phyloP scores from a whole-genome alignment of 495 filamentous ascomycete genomes.

The Elasticomyces elasticus region DNA sequence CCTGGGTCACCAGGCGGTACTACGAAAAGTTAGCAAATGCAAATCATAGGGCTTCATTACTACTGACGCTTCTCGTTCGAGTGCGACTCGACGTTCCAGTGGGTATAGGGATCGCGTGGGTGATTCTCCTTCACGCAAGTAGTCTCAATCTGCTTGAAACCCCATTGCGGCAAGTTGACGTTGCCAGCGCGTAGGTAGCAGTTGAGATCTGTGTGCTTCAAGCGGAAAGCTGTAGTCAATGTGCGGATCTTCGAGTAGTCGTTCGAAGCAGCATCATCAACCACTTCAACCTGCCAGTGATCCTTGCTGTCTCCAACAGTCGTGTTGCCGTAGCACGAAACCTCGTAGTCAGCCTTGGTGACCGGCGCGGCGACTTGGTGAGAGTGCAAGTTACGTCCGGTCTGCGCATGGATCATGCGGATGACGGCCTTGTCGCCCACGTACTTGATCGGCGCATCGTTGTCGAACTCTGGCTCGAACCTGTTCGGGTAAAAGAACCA shows the following conservation, averaged over 20 bases:
- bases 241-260: conserved; percentile 83
- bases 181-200: conserved; percentile 96
- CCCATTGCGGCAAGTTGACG: conserved; percentile 95
- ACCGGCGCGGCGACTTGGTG: conserved; percentile 81
- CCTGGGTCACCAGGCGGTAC: conserved; percentile 85
- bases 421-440: conserved; percentile 69
- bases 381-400: conserved; percentile 91
- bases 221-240: conserved; percentile 83
- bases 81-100: conserved; percentile 98
- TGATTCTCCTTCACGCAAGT: conserved; percentile 93
- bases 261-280: conserved; percentile 74
- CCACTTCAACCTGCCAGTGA: conserved; percentile 90
- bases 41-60: background rate
- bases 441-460: conserved; percentile 57
- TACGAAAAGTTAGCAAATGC: conserved; percentile 29
- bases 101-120: conserved; percentile 83
- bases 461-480: conserved; percentile 57
- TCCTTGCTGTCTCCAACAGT: conserved; percentile 98
- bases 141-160: conserved; percentile 98
- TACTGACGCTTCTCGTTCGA: conserved; percentile 84
- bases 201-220: conserved; percentile 72
- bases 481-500: conserved; percentile 98
- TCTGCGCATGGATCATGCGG: conserved; percentile 88
- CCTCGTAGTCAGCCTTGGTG: conserved; percentile 81
- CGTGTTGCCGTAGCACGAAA: conserved; percentile 90